Evolutionary conservation across 2,329 filamentous ascomycete species (phyloP).

Genomic region (Paradendryphiella salina): DNA sequence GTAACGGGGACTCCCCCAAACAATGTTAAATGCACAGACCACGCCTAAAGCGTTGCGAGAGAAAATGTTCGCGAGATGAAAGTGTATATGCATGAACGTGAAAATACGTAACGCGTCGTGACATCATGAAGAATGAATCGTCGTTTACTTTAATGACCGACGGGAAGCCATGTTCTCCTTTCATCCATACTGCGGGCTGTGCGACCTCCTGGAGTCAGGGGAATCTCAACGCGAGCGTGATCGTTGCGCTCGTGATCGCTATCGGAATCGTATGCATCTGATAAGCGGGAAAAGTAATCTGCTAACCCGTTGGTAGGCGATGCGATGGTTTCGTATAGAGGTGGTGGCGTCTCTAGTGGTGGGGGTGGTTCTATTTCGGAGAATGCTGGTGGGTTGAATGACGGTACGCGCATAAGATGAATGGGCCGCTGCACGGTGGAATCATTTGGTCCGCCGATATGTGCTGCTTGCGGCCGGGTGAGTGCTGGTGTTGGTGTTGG

Average conservation of each 20-base stretch:
- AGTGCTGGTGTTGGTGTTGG: conserved; percentile 45
- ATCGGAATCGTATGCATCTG: conserved; percentile 66
- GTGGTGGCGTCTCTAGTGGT: conserved; percentile 76
- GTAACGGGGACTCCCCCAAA: not conserved
- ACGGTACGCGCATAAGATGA: conserved; percentile 79
- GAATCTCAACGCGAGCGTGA: conserved; percentile 57
- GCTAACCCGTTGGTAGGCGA: conserved; percentile 71
- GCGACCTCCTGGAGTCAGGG: conserved; percentile 65
- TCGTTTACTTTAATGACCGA: conserved; percentile 36
- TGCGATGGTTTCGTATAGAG: conserved; percentile 79
- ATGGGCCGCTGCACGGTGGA: conserved; percentile 68
- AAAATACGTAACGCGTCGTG: conserved; percentile 21
- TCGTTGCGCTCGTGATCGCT: conserved; percentile 52
- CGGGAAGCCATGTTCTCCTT: conserved; percentile 58
- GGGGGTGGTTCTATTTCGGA: conserved; percentile 78
- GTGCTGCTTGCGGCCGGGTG: conserved; percentile 55
- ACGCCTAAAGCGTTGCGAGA: not conserved
- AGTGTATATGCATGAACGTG: conserved; percentile 19
- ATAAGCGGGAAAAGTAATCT: conserved; percentile 83
- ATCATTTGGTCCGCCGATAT: conserved; percentile 52
- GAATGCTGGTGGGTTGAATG: conserved; percentile 85
- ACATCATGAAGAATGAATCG: conserved; percentile 34
- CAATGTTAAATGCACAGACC: conserved; percentile 2
- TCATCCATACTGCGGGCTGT: conserved; percentile 68
- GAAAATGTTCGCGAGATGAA: conserved; percentile 2